Evolutionary conservation across 805 yeast genomes (phyloP).

Genomic region (Wickerhamiella azymoides): DNA sequence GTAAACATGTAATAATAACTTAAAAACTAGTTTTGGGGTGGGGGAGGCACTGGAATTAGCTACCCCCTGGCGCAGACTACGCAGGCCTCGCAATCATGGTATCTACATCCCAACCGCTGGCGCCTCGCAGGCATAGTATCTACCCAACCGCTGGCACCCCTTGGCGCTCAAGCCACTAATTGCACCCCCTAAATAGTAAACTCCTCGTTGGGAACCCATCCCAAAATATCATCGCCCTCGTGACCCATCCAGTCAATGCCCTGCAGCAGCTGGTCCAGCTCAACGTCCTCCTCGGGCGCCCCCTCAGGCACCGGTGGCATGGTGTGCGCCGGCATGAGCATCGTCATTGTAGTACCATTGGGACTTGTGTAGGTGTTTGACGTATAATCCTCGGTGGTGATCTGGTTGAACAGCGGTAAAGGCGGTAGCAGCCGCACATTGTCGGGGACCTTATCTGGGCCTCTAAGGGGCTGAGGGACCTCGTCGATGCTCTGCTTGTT

Average conservation of each 20-base stretch:
- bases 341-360: constrained; percentile 82
- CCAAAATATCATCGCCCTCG: constrained; percentile 73
- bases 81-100: too few species aligned
- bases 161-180: too few species aligned
- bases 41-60: too few species aligned
- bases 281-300: constrained; percentile 11
- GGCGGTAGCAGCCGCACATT: constrained; percentile 36
- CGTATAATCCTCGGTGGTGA: constrained; percentile 75
- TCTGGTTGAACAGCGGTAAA: constrained; percentile 79
- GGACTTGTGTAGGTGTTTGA: constrained; percentile 79
- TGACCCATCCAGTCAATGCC: constrained; percentile 77
- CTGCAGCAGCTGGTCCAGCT: constrained; percentile 31
- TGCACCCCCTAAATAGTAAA: neutral
- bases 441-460: constrained; percentile 32
- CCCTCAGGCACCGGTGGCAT: neutral
- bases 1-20: too few species aligned
- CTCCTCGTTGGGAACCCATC: constrained; percentile 49
- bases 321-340: constrained; percentile 76
- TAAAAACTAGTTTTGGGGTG: too few species aligned
- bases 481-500: constrained; percentile 7
- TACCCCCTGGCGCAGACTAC: too few species aligned
- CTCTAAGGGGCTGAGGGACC: constrained; percentile 13
- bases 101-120: too few species aligned
- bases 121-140: too few species aligned
- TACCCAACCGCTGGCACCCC: too few species aligned